Percentiles rank a stretch among this genome's conserved stretches.
Evolutionary conservation across 2,329 filamentous ascomycete genomes (phyloP).

Genomic region (Alternaria brassicicola): DNA sequence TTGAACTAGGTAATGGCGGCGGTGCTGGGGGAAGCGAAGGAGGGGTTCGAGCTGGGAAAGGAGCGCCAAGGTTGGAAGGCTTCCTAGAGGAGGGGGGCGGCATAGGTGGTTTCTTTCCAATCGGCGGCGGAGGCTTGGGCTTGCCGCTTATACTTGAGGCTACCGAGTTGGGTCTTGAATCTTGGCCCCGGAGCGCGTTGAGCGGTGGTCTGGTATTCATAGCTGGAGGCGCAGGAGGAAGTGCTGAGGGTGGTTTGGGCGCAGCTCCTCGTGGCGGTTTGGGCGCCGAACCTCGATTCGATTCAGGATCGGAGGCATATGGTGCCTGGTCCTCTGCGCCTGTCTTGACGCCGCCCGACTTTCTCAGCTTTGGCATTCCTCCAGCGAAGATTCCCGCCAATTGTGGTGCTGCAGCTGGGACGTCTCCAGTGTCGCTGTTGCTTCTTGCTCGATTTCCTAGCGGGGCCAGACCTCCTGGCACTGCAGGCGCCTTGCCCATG

Average conservation of each 20-base stretch:
- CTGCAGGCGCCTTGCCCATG: slow-evolving; percentile 53
- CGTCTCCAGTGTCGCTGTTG: slow-evolving; percentile 73
- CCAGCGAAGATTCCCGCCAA: slow-evolving; percentile 87
- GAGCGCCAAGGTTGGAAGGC: slow-evolving; percentile 56
- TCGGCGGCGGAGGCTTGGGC: slow-evolving; percentile 74
- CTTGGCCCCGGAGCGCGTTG: slow-evolving; percentile 61
- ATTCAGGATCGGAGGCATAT: slow-evolving; percentile 82
- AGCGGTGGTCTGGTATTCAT: slow-evolving; percentile 64
- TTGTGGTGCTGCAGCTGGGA: slow-evolving; percentile 65
- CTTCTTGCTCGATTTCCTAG: slow-evolving; percentile 71
- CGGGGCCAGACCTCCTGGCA: slow-evolving; percentile 69
- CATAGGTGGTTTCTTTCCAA: slow-evolving; percentile 74
- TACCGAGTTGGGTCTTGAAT: slow-evolving; percentile 64
- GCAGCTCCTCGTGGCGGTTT: slow-evolving; percentile 61
- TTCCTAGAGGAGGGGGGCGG: slow-evolving; percentile 64
- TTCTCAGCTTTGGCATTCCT: slow-evolving; percentile 94
- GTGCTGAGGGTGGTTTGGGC: slow-evolving; percentile 56
- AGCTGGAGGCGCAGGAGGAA: slow-evolving; percentile 57
- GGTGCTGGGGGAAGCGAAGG: slow-evolving; percentile 53
- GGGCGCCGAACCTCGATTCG: slow-evolving; percentile 57
- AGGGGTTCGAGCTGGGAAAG: slow-evolving; percentile 52
- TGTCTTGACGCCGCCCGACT: slow-evolving; percentile 70
- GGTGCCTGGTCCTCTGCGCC: slow-evolving; percentile 70
- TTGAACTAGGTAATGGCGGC: slow-evolving; percentile 46
- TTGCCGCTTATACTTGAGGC: slow-evolving; percentile 63